Evolutionary conservation across 805 yeast genomes (phyloP), one percentile per base, ranked within the genome.

Genomic region (Teunomyces cretensis): DNA sequence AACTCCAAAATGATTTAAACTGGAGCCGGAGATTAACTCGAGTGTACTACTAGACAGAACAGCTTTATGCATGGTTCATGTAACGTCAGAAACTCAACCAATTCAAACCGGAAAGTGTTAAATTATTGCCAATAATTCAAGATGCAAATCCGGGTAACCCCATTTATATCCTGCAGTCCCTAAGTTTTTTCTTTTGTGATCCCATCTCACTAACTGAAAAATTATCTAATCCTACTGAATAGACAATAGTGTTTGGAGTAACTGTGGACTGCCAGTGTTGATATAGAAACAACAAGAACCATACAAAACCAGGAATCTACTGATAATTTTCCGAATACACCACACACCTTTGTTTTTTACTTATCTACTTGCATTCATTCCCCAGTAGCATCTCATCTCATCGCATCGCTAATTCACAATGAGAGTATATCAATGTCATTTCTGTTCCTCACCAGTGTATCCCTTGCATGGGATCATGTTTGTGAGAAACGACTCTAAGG

Each of bases 401-500:
- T 36, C 37, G n/a, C 24, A 22, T 33, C 14, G 13, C 16, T 28
- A n/a, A 13, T 13, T 5, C 17, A 16, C 35, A 30, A 88, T 88
- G 96, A 86, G 96, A 81, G 80, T 88, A 43, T 80, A 84, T 65
- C 83, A 87, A 52, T 94, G 99, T 62, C 98, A 94, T 67, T 94
- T 94, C 72, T 94, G 99, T 74, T 91, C 97, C 15, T 87, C 96
- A 11, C 99, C 99, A 41, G 95, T 88, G 39, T 92, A 92, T 62
- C 72, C 70, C 16, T 60, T 65, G 44, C 96, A 90, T 61, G 99
- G 99, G 51, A 90, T 94, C 62, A 87, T 88, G 88, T 94, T 91
- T 72, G 98, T 94, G 51, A 85, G 99, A 72, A 94, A 94, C 67
- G 99, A 94, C 63, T 96, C 98, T 54, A 94, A 94, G 65, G 98